These are phyloP conservation scores for Phialophora tarda DNA, from an alignment of 2,329 filamentous ascomycete genomes.

Conservation along the genomic window DNA sequence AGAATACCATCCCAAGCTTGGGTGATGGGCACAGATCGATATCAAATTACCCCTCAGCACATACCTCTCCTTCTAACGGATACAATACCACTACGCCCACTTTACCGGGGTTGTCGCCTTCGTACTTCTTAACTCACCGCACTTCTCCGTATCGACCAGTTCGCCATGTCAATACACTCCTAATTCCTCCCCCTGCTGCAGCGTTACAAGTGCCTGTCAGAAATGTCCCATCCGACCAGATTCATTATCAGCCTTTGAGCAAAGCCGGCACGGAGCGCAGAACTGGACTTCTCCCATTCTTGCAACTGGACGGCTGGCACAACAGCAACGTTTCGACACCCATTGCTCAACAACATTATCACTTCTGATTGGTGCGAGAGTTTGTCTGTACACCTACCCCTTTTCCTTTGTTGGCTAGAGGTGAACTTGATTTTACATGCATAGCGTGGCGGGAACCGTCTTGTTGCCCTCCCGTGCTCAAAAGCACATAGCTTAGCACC, in stretches of 20 bases:
- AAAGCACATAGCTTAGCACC: conserved; percentile 21
- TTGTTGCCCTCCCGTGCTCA: conserved; percentile 12
- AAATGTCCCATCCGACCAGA: conserved; percentile 68
- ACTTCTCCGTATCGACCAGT: conserved; percentile 93
- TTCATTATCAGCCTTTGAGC: conserved; percentile 82
- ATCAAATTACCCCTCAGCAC: conserved; percentile 55
- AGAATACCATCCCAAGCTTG: conserved; percentile 41
- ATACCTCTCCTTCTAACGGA: conserved; percentile 71
- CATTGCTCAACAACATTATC: conserved; percentile 34
- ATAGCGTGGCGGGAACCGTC: conserved; percentile 28
- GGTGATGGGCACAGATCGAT: conserved; percentile 24
- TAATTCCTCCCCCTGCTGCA: conserved; percentile 81
- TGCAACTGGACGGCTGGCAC: conserved; percentile 53
- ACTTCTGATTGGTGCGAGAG: conserved; percentile 21
- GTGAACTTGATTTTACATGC: conserved; percentile 20
- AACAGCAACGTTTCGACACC: conserved; percentile 40
- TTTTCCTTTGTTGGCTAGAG: conserved; percentile 7
- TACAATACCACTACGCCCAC: conserved; percentile 66
- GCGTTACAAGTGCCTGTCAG: conserved; percentile 77
- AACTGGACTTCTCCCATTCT: conserved; percentile 70
- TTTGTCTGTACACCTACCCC: not conserved
- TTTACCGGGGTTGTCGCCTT: conserved; percentile 76
- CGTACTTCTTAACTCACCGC: conserved; percentile 83
- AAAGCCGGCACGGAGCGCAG: conserved; percentile 68
- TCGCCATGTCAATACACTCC: conserved; percentile 84